Evolutionary conservation across 2,329 filamentous ascomycete species (phyloP), one percentile per base, ranked within the genome.

Genomic region (Fusarium xylarioides): DNA sequence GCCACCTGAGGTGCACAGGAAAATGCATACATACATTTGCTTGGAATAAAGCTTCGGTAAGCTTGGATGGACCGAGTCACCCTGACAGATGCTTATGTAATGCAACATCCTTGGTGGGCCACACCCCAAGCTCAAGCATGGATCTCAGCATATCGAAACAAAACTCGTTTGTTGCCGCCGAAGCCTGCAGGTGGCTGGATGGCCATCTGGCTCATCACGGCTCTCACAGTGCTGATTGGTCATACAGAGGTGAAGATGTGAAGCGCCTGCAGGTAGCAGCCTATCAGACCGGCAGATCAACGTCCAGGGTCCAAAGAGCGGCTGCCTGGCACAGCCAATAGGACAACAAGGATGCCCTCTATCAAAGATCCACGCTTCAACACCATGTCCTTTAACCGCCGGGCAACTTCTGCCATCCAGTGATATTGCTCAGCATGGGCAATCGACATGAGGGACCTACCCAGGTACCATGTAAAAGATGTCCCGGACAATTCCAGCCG

Each of bases 121-220:
- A n/a, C 53, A 46, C 37, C 55, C 26, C 43, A 28, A 26, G 30
- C 32, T 26, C 21, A 53, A 61, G 46, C 60, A 62, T 68, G 63
- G 67, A 61, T 53, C 59, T 26, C 42, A 42, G 54, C 49, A 63
- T 68, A 53, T 75, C 80, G 79, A 81, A 81, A 81, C 78, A 76
- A 54, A 71, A 64, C 35, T 70, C 74, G 63, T 73, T 75, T 78
- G 77, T 86, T 86, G 81, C 85, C 85, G 85, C 85, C 84, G 80
- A 79, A 69, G 74, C 72, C 79, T 85, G 83, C 81, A 83, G 76
- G 76, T 80, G 80, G 80, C 80, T 80, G 80, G 74, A 71, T 56
- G 71, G 77, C 79, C 78, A 81, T 85, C 85, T 34, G 30, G 62
- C 63, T 42, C 63, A 53, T 67, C 63, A 86, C 84, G 75, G 71